A percentile compares a stretch with the other conserved stretches of the same genome.
Evolutionary conservation across 768 basidiomycete species (phyloP).

Genomic region (Pholiota microspora): DNA sequence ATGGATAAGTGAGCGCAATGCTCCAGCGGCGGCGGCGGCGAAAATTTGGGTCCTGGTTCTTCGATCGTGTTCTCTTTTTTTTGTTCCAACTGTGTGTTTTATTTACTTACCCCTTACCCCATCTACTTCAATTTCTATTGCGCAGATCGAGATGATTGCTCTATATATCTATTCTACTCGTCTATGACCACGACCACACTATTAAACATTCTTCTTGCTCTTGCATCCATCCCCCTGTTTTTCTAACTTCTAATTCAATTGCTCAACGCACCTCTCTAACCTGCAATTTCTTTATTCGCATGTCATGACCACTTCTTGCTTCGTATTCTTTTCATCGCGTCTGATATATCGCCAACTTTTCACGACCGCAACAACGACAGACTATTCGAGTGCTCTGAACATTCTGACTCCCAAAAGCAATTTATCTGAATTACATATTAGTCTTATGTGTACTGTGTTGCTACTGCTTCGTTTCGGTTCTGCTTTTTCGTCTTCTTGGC

Average conservation of each 20-base stretch:
- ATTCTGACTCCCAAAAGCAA: neutral
- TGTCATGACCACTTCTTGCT: neutral
- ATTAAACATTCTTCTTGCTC: neutral
- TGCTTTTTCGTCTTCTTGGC: neutral
- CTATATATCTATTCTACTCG: neutral
- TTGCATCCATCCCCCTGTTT: neutral
- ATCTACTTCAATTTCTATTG: neutral
- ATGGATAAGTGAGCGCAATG: slow-evolving; percentile 54
- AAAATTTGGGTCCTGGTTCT: neutral
- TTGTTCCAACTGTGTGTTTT: neutral
- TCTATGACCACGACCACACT: neutral
- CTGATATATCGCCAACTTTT: neutral
- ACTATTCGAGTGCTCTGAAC: neutral
- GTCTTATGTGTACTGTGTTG: too few species aligned
- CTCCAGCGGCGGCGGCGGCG: too few species aligned
- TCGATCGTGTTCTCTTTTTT: neutral
- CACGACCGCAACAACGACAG: neutral
- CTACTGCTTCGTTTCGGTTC: neutral
- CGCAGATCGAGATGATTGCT: neutral
- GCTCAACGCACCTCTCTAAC: neutral
- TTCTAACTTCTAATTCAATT: neutral
- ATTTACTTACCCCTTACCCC: neutral
- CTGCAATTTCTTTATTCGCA: neutral
- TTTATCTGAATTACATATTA: too few species aligned
- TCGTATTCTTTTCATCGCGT: neutral